Percentiles rank a stretch among this genome's conserved stretches.
phyloP scores from a whole-genome alignment of 352 stramenopile species.

The Phytopythium oedochilum region DNA sequence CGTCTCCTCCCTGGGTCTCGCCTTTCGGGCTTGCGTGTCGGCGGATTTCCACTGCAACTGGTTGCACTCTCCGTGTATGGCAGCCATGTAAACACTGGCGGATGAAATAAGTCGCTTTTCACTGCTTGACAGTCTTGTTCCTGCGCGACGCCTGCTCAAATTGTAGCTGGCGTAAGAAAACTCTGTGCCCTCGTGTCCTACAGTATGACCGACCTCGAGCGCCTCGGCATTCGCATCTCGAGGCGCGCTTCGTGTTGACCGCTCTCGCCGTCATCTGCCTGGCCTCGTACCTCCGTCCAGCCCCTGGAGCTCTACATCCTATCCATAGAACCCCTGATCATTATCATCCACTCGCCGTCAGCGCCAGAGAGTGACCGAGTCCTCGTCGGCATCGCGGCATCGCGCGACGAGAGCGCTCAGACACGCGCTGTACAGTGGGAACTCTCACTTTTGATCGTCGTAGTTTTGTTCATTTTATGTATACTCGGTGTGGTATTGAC shows the following conservation, averaged over 20 bases:
- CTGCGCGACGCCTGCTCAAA: too few species aligned
- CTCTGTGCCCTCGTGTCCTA: neutral
- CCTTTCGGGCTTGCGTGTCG: constrained; percentile 1
- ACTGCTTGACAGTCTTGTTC: too few species aligned
- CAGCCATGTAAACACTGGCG: neutral
- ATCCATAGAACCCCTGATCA: too few species aligned
- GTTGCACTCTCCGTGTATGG: neutral
- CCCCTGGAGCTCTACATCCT: too few species aligned
- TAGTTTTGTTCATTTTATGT: too few species aligned
- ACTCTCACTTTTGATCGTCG: too few species aligned
- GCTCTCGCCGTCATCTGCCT: neutral
- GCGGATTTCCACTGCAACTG: neutral
- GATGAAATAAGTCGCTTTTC: neutral
- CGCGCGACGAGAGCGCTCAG: neutral
- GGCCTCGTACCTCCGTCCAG: neutral
- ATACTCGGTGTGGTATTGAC: too few species aligned
- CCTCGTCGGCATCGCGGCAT: neutral
- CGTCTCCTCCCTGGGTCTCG: neutral
- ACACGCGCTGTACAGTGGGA: neutral
- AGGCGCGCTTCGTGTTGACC: too few species aligned
- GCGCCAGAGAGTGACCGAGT: neutral
- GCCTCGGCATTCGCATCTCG: too few species aligned
- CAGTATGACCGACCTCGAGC: too few species aligned
- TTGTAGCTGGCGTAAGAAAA: too few species aligned
- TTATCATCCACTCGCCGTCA: too few species aligned